phyloP scores from a whole-genome alignment of 2,329 filamentous ascomycete species.

The Endoconidiophora polonica region DNA sequence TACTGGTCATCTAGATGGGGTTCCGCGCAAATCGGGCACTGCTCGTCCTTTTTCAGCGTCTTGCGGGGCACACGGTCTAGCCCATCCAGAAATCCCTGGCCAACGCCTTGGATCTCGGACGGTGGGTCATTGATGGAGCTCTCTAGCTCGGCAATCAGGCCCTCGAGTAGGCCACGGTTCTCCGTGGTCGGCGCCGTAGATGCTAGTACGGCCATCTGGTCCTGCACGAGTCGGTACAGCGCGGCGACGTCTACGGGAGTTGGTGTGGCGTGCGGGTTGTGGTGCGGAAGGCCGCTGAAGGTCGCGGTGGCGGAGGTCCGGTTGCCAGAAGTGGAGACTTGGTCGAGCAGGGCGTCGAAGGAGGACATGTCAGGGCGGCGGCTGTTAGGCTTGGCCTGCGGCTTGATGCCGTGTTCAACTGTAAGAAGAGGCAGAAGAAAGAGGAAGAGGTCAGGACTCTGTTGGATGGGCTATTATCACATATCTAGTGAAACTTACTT shows the following conservation, averaged over 20 bases:
- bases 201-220: conserved; percentile 37
- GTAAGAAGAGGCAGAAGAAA: conserved; percentile 2
- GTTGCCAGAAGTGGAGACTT: conserved; percentile 24
- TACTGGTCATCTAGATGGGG: conserved; percentile 44
- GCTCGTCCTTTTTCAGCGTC: conserved; percentile 31
- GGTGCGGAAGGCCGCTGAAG: conserved; percentile 19
- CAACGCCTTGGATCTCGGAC: conserved; percentile 34
- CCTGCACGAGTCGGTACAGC: conserved; percentile 41
- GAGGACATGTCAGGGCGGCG: conserved; percentile 48
- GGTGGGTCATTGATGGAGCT: conserved; percentile 36
- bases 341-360: conserved; percentile 41
- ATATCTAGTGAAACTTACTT: conserved; percentile 21
- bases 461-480: conserved; percentile 11
- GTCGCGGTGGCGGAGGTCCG: conserved; percentile 19
- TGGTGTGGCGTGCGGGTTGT: conserved; percentile 41
- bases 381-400: conserved; percentile 16
- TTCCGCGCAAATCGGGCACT: conserved; percentile 48
- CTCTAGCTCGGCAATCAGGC: conserved; percentile 32
- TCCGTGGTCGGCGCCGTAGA: conserved; percentile 28
- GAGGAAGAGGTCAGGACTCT: background rate
- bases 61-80: conserved; percentile 41
- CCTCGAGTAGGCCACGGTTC: conserved; percentile 34
- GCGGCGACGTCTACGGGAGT: conserved; percentile 42
- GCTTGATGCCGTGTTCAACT: conserved; percentile 39
- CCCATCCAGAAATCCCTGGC: conserved; percentile 40